Base-by-base conservation (phyloP, 164 flowering plant genomes). In the Liquidambar formosana region DNA sequence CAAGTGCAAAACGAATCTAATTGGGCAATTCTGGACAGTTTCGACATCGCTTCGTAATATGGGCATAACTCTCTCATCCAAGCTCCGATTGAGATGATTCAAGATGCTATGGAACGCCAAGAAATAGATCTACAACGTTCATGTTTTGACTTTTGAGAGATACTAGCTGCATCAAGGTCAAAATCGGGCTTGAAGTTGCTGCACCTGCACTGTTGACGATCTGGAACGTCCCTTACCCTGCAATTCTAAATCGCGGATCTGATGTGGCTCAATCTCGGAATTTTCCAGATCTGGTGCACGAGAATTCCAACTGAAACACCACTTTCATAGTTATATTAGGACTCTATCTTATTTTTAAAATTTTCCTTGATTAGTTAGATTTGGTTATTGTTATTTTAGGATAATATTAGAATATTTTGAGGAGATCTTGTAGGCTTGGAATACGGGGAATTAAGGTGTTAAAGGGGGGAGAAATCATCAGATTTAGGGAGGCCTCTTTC, bases 231-330 rank as follows among this genome's bases (percentile, higher is more conserved):
- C 64, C 64, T 61, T 61, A 61, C 27, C 64, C 8, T 66, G 68
- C 58, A 65, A 65, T 65, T 65, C 58, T 27, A 65, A 65, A 26
- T n/a, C n/a, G n/a, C n/a, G n/a, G n/a, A n/a, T n/a, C n/a, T n/a
- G n/a, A 49, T 9, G 12, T 0, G 12, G 46, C 2, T 60, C 18
- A 38, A 15, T 5, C 18, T n/a, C 14, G 1, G 4, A 33, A 33
- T 45, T 60, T 60, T 28, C 11, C n/a, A 57, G 61, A 57, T 57
- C 41, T 57, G 43, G 63, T 60, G 63, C 46, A 60, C 9, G 45
- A 60, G 18, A 60, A 8, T 57, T 60, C 63, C 63, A 60, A 2
- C 23, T 60, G 46, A 16, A 33, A 33, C 63, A 33, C 63, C 45
- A 60, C 46, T 38, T 60, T 38, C 63, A 22, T 60, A 33, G 63